These are phyloP conservation scores for Xylaria hypoxylon DNA, from an alignment of 2,329 filamentous ascomycete genomes.

Conservation along the genomic window DNA sequence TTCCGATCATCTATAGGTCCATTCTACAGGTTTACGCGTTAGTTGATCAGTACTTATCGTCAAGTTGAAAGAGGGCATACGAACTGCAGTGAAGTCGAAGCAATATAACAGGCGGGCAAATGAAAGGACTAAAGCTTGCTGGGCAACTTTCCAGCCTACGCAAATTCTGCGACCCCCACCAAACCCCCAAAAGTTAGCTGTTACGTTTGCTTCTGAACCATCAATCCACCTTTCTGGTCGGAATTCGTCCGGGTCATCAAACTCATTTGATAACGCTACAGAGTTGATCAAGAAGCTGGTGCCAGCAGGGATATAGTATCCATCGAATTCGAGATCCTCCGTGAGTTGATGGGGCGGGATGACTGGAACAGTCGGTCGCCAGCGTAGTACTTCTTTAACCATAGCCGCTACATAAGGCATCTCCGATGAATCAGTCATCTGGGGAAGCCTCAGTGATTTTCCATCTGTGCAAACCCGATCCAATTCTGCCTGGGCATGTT, in stretches of 20 bases:
- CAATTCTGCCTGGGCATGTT: slow-evolving; percentile 22
- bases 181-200: slow-evolving; percentile 31
- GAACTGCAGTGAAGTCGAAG: slow-evolving; percentile 26
- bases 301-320: slow-evolving; percentile 42
- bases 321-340: slow-evolving; percentile 34
- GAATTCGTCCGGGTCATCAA: slow-evolving; percentile 47
- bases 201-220: background rate
- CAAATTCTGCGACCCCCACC: slow-evolving; percentile 30
- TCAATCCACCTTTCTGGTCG: slow-evolving; percentile 51
- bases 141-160: slow-evolving; percentile 31
- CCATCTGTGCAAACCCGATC: slow-evolving; percentile 32
- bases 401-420: slow-evolving; percentile 43
- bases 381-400: slow-evolving; percentile 36
- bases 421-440: slow-evolving; percentile 42
- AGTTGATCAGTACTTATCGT: slow-evolving; percentile 2
- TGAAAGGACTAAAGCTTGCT: slow-evolving; percentile 22
- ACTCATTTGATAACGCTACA: slow-evolving; percentile 40
- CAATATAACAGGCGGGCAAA: slow-evolving; percentile 33
- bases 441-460: slow-evolving; percentile 27
- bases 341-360: slow-evolving; percentile 37
- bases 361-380: slow-evolving; percentile 35
- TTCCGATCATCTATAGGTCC: slow-evolving; percentile 23
- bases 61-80: slow-evolving; percentile 7
- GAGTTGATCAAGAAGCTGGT: slow-evolving; percentile 51
- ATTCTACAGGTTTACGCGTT: slow-evolving; percentile 10